Evolutionary conservation across 805 yeast species (phyloP), one percentile per base, ranked within the genome.

Genomic region (Candida sanyiensis): DNA sequence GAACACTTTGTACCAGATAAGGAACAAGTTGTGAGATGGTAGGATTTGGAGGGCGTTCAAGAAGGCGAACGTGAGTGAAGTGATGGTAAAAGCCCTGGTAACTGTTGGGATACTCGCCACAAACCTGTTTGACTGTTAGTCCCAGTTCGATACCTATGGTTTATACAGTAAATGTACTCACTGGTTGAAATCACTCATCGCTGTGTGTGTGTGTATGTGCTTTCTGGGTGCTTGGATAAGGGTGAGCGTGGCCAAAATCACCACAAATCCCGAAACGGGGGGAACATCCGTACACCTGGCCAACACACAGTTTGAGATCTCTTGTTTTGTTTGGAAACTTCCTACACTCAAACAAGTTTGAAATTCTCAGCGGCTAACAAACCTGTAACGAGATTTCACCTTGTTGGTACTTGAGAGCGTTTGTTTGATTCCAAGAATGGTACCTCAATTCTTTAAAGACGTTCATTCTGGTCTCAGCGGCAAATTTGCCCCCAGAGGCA

Each of bases 91-190:
- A 29, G 70, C 64, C 45, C 83, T 61, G 5, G 84, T 77, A 17
- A 77, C 73, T 6, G 77, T 77, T 3, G 84, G 84, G 7, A 77
- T 73, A 0, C 66, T 52, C 3, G 57, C 51, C 8, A 68, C 62
- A 46, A 68, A 67, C 41, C 68, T 63, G 32, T 22, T 12, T 9
- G 18, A n/a, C n/a, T 34, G 33, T 27, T 22, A 23, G 22, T 21
- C n/a, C 16, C 15, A 6, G 11, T 22, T 7, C 10, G n/a, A 19
- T 17, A 9, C 27, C 29, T 18, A 28, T 11, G 6, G 20, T 15
- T 15, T 13, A 6, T 19, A 16, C n/a, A 20, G 13, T 25, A 20
- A n/a, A 13, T 5, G 5, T 15, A 31, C 34, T 3, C 17, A 31
- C 34, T 31, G 34, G 15, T 31, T 31, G 34, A 31, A 31, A 25